Evolutionary conservation across 2,329 filamentous ascomycete species (phyloP).

Genomic region (Sporothrix humicola): DNA sequence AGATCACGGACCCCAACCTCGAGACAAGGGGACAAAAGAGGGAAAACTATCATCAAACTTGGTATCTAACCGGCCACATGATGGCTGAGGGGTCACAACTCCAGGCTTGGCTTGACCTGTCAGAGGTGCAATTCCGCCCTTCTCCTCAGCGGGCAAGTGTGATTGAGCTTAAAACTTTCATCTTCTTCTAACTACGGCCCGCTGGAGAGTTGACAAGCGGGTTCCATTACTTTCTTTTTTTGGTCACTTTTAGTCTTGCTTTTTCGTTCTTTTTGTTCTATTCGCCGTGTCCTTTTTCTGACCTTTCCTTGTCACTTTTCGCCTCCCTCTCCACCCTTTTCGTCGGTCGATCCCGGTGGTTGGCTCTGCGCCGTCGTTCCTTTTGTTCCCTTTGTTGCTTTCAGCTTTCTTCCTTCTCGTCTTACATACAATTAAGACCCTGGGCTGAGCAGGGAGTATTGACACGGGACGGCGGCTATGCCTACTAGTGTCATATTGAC

Average conservation of each 20-base stretch:
- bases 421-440: not conserved
- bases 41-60: not conserved
- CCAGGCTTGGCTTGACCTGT: not conserved
- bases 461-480: not conserved
- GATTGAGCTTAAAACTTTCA: not conserved
- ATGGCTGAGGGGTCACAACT: not conserved
- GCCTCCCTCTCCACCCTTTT: constrained; percentile 10
- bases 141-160: no score
- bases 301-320: not conserved
- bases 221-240: not conserved
- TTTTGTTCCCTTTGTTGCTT: not conserved
- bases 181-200: not conserved
- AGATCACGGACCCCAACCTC: constrained; percentile 6
- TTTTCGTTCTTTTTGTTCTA: not conserved
- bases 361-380: not conserved
- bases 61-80: not conserved
- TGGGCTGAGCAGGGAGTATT: not conserved
- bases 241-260: no score
- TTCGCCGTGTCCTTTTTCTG: no score
- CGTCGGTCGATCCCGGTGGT: constrained; percentile 25
- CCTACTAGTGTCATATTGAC: not conserved
- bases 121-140: not conserved
- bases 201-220: not conserved
- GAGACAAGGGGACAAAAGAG: not conserved
- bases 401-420: not conserved